Evolutionary conservation across 1,139 yeast species (phyloP).

Genomic region (Suhomyces wounanorum): DNA sequence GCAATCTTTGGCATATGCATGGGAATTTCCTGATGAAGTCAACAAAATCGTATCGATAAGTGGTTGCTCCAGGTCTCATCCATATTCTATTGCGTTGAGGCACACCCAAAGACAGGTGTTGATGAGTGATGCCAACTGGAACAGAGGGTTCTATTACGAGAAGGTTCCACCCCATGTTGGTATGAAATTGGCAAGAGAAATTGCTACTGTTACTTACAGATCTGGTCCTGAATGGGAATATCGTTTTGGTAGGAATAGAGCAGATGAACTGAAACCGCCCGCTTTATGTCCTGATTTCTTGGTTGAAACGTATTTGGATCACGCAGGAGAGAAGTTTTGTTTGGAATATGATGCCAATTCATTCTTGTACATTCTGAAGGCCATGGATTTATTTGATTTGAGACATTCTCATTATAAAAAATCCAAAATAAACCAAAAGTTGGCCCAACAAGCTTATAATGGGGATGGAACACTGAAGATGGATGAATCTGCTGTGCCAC

Average conservation of each 20-base stretch:
- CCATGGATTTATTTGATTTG: slow-evolving; percentile 91
- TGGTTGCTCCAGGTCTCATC: slow-evolving; percentile 93
- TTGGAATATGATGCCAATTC: slow-evolving; percentile 91
- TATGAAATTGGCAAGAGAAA: slow-evolving; percentile 90
- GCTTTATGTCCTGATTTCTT: slow-evolving; percentile 91
- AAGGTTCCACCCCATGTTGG: slow-evolving; percentile 88
- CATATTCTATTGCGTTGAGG: slow-evolving; percentile 90
- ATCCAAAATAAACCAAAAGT: slow-evolving; percentile 43
- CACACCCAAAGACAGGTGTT: slow-evolving; percentile 90
- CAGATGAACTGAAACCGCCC: slow-evolving; percentile 77
- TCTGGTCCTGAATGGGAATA: slow-evolving; percentile 98
- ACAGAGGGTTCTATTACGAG: slow-evolving; percentile 80
- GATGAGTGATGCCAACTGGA: slow-evolving; percentile 96
- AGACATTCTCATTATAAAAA: slow-evolving; percentile 51
- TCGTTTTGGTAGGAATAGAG: slow-evolving; percentile 84
- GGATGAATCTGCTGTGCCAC: slow-evolving; percentile 45
- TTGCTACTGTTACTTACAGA: slow-evolving; percentile 90
- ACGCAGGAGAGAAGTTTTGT: slow-evolving; percentile 93
- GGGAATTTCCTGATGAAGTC: slow-evolving; percentile 79
- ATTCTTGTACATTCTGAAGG: slow-evolving; percentile 80
- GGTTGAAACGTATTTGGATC: slow-evolving; percentile 90
- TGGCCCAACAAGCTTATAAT: slow-evolving; percentile 32
- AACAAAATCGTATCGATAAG: slow-evolving; percentile 73
- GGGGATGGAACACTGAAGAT: slow-evolving; percentile 5
- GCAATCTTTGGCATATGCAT: slow-evolving; percentile 89